Evolutionary conservation across 768 basidiomycete species (phyloP), one percentile per base, ranked within the genome.

Genomic region (Nevesoporus exiguus): DNA sequence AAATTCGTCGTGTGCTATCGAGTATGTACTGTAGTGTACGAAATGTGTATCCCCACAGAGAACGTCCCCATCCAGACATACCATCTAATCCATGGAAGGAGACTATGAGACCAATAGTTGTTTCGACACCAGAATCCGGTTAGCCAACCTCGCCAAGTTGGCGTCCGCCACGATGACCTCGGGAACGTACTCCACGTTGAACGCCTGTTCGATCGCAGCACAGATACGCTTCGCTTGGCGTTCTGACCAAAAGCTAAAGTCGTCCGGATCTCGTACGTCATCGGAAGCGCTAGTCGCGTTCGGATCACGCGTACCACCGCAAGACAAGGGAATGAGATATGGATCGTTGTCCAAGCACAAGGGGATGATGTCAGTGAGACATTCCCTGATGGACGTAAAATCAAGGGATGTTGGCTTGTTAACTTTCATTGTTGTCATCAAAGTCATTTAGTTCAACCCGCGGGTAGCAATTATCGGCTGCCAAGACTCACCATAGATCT

Each of bases 131-230:
- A 95, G 70, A 61, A 99, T 90, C 64, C 93, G 79, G 62, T 87
- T 87, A 2, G 93, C 85, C 55, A 99, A 74, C 25, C 86, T 77
- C n/a, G 84, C 81, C 65, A 98, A 69, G 71, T 98, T 98, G 25
- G 97, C 94, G 64, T 97, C 93, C 3, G 93, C 96, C 44, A 98
- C 77, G 46, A 99, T 79, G 34, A 99, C 93, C 64, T 96, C 92
- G 22, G 85, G 82, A 9, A 85, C 86, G 67, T 93, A 87, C 65
- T 98, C 95, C 37, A 98, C 88, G 24, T 79, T 83, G 71, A 97
- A 98, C 29, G 87, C 81, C 67, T 91, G 82, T 61, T 89, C 75
- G 54, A 96, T 84, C 25, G 84, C 86, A 19, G 75, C 72, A 48
- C 87, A 88, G 60, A 99, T 98, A 50, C 92, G 82, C 71, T 86